A percentile compares a stretch with the other conserved stretches of the same genome.
These are phyloP conservation scores for Orobanche coerulescens DNA, from an alignment of 257 asterid genomes.

Conservation along the genomic window DNA sequence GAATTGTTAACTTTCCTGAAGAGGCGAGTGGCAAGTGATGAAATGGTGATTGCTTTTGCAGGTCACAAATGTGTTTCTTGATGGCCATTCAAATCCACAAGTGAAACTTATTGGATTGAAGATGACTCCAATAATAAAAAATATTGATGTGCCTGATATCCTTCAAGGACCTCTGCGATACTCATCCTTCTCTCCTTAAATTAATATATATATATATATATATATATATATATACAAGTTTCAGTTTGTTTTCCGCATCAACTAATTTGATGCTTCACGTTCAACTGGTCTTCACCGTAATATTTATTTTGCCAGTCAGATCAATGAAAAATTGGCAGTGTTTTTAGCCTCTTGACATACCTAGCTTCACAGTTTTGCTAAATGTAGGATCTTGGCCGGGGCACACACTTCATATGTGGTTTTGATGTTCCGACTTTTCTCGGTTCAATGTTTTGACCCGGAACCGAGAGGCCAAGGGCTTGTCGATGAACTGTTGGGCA, in stretches of 20 bases:
- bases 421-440: not conserved
- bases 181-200: slow-evolving; percentile 25
- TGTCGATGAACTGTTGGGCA: no score
- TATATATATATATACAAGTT: no score
- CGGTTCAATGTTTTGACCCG: not conserved
- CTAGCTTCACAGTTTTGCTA: not conserved
- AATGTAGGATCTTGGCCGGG: not conserved
- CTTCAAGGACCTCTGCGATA: slow-evolving; percentile 50
- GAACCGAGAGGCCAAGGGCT: not conserved
- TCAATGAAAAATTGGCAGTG: no score
- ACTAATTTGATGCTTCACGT: not conserved
- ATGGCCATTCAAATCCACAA: slow-evolving; percentile 67
- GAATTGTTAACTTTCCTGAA: no score
- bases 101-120: slow-evolving; percentile 68
- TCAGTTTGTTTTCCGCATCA: not conserved
- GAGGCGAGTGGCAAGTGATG: not conserved
- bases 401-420: not conserved
- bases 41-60: slow-evolving; percentile 29
- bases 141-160: slow-evolving; percentile 45
- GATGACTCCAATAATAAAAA: slow-evolving; percentile 42
- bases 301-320: not conserved
- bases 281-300: not conserved
- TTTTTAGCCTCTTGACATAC: no score
- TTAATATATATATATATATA: no score
- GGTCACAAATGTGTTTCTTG: slow-evolving; percentile 59